Evolutionary conservation across 805 yeast species (phyloP).

Genomic region (Cyberlindnera japonica): DNA sequence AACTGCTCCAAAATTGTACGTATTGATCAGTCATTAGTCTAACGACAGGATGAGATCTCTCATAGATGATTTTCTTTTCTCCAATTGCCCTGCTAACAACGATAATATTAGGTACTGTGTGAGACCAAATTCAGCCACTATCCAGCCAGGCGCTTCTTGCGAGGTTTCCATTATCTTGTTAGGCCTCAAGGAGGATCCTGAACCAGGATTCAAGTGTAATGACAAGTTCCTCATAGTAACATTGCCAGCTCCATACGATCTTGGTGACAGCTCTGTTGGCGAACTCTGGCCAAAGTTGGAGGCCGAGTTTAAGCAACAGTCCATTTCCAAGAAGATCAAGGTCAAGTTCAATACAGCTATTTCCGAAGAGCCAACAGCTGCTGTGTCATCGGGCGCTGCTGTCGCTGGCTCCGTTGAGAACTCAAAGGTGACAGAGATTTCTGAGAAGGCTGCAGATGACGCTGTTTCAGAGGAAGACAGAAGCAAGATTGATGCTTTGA

Average conservation of each 20-base stretch:
- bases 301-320: constrained; percentile 48
- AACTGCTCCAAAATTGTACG: constrained; percentile 85
- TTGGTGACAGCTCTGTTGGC: constrained; percentile 56
- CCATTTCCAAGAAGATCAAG: constrained; percentile 61
- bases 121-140: constrained; percentile 86
- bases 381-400: not conserved
- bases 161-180: constrained; percentile 82
- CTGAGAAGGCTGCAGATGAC: constrained; percentile 23
- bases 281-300: constrained; percentile 77
- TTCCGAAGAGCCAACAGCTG: constrained; percentile 1
- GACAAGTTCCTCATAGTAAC: constrained; percentile 92
- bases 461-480: constrained; percentile 35
- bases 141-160: constrained; percentile 68
- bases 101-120: constrained; percentile 61
- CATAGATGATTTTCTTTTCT: too few species aligned
- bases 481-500: constrained; percentile 40
- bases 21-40: not conserved
- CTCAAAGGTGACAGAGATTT: constrained; percentile 5
- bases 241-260: constrained; percentile 63
- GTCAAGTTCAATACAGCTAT: constrained; percentile 44
- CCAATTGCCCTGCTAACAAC: constrained; percentile 18
- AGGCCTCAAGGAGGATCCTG: constrained; percentile 75
- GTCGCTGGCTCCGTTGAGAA: constrained; percentile 7
- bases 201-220: constrained; percentile 70
- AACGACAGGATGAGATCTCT: too few species aligned